Conservation (phyloP, 805 yeast genomes). For the Cyberlindnera mrakii region DNA sequence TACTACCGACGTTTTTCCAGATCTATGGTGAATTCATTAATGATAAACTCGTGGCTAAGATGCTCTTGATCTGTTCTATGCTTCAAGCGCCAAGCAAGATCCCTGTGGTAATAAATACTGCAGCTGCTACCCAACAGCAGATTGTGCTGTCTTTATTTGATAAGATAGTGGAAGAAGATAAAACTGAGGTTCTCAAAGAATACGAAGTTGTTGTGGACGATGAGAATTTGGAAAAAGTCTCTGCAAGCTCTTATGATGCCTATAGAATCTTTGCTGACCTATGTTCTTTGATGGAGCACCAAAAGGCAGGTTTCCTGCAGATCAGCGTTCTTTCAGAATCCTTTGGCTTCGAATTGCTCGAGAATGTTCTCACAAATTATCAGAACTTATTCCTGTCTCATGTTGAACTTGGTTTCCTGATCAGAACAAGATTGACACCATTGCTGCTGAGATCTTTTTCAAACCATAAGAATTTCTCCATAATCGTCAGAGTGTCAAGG, state of each 20-base stretch:
- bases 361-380: slow-evolving; percentile 68
- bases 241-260: slow-evolving; percentile 60
- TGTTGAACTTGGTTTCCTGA: slow-evolving; percentile 56
- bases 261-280: slow-evolving; percentile 65
- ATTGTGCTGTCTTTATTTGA: slow-evolving; percentile 75
- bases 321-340: slow-evolving; percentile 49
- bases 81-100: slow-evolving; percentile 65
- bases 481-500: slow-evolving; percentile 70
- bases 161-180: slow-evolving; percentile 40
- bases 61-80: slow-evolving; percentile 64
- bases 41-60: slow-evolving; percentile 49
- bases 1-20: slow-evolving; percentile 69
- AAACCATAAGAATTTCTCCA: slow-evolving; percentile 53
- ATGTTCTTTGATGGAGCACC: slow-evolving; percentile 58
- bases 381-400: slow-evolving; percentile 47
- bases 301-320: slow-evolving; percentile 48
- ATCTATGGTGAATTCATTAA: slow-evolving; percentile 50
- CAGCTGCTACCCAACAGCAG: slow-evolving; percentile 90
- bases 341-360: slow-evolving; percentile 77
- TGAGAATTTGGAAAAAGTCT: slow-evolving; percentile 35
- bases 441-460: slow-evolving; percentile 63
- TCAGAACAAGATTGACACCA: slow-evolving; percentile 71
- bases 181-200: slow-evolving; percentile 14
- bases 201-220: slow-evolving; percentile 41
- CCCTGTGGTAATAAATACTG: slow-evolving; percentile 79